Evolutionary conservation across 1,139 yeast genomes (phyloP).

Genomic region (Pichia sp.): DNA sequence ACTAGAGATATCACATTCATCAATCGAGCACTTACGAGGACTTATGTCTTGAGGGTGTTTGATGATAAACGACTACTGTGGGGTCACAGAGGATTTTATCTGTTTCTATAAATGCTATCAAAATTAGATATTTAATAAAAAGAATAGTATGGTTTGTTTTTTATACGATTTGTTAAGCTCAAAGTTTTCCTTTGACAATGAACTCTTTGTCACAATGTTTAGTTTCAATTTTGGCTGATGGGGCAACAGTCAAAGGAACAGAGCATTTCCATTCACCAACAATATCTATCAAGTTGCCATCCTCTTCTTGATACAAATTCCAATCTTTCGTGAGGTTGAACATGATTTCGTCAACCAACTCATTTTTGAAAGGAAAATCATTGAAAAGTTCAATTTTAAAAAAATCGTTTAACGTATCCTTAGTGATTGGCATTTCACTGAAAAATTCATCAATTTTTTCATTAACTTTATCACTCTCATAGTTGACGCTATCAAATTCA

Average conservation of each 20-base stretch:
- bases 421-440: slow-evolving; percentile 13
- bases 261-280: slow-evolving; percentile 43
- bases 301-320: slow-evolving; percentile 12
- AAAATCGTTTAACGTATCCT: slow-evolving; percentile 15
- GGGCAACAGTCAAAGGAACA: slow-evolving; percentile 42
- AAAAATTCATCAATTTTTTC: slow-evolving; percentile 19
- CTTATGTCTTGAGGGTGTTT: too few species aligned
- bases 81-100: too few species aligned
- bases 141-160: background rate
- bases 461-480: slow-evolving; percentile 28
- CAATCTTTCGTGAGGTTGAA: slow-evolving; percentile 21
- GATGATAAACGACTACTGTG: too few species aligned
- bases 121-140: background rate
- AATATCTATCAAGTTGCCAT: slow-evolving; percentile 32
- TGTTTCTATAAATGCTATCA: background rate
- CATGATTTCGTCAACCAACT: slow-evolving; percentile 20
- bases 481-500: slow-evolving; percentile 28
- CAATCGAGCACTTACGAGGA: too few species aligned
- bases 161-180: slow-evolving; percentile 5
- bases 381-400: slow-evolving; percentile 20
- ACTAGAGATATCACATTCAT: too few species aligned
- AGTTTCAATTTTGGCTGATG: slow-evolving; percentile 35
- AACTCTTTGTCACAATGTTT: slow-evolving; percentile 25
- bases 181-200: slow-evolving; percentile 23
- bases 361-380: slow-evolving; percentile 19